Evolutionary conservation across 1,284 basidiomycete species (phyloP).

Genomic region (Mycosarcoma maydis): DNA sequence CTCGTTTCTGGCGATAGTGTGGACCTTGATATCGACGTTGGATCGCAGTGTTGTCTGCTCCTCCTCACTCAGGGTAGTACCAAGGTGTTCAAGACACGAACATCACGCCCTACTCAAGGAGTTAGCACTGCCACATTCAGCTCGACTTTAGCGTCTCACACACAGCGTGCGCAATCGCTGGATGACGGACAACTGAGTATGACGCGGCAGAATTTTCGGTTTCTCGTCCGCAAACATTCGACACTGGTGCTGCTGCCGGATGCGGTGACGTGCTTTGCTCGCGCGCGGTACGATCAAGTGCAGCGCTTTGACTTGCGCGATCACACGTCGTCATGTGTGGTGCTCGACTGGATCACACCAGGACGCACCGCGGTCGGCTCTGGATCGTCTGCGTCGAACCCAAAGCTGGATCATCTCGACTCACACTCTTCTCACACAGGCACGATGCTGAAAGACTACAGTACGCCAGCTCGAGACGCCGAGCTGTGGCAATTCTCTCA

Average conservation of each 20-base stretch:
- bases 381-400: background rate
- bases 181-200: background rate
- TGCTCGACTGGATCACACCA: conserved; percentile 65
- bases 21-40: conserved; percentile 75
- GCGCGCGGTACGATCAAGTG: conserved; percentile 54
- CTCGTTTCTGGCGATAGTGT: conserved; percentile 87
- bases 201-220: conserved; percentile 44
- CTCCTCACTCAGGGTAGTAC: conserved; percentile 80
- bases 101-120: conserved; percentile 3
- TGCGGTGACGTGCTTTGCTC: conserved; percentile 62
- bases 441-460: conserved; percentile 14
- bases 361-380: conserved; percentile 40
- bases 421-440: conserved; percentile 4
- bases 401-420: conserved; percentile 19
- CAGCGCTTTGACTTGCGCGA: conserved; percentile 60
- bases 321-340: conserved; percentile 47
- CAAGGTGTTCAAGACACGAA: conserved; percentile 61
- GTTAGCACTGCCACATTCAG: conserved; percentile 16
- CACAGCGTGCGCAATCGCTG: too few relatives aligned
- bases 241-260: conserved; percentile 60
- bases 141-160: too few relatives aligned
- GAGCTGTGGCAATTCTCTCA: conserved; percentile 89
- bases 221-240: conserved; percentile 46
- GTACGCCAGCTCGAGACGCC: conserved; percentile 65
- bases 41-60: conserved; percentile 72